Conservation (phyloP, 352 stramenopile species). For the Globisporangium recalcitrans region DNA sequence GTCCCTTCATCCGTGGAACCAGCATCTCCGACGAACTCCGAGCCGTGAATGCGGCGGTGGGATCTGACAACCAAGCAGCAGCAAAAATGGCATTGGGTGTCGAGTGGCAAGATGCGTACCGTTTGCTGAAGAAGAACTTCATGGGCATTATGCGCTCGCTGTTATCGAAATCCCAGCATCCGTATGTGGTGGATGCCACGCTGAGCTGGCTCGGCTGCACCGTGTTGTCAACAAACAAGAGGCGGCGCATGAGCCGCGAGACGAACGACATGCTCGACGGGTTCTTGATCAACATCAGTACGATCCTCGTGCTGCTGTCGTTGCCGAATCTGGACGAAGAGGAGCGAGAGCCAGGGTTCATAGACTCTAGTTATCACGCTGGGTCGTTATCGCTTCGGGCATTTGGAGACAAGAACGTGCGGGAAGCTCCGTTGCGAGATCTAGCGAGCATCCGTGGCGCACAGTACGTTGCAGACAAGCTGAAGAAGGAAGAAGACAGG, state of each 20-base stretch:
- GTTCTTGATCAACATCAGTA: slow-evolving; percentile 61
- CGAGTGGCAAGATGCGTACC: slow-evolving; percentile 50
- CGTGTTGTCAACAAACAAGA: slow-evolving; percentile 40
- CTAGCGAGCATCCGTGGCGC: slow-evolving; percentile 10
- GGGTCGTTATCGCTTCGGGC: slow-evolving; percentile 39
- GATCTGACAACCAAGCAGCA: slow-evolving; percentile 19
- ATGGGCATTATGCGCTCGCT: slow-evolving; percentile 32
- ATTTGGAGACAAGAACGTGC: slow-evolving; percentile 26
- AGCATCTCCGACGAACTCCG: slow-evolving; percentile 59
- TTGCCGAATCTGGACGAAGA: slow-evolving; percentile 31
- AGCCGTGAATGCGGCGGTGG: slow-evolving; percentile 37
- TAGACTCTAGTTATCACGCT: slow-evolving; percentile 57
- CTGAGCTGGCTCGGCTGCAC: slow-evolving; percentile 49
- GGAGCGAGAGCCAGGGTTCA: slow-evolving; percentile 16
- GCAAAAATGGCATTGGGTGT: slow-evolving; percentile 28
- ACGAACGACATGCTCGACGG: slow-evolving; percentile 54
- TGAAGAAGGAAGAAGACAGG: slow-evolving; percentile 15
- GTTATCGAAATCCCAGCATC: slow-evolving; percentile 32
- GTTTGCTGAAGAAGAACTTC: slow-evolving; percentile 23
- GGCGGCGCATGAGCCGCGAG: slow-evolving; percentile 40
- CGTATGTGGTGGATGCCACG: slow-evolving; percentile 53
- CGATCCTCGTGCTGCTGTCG: slow-evolving; percentile 37
- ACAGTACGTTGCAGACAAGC: slow-evolving; percentile 11
- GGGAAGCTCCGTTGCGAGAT: slow-evolving; percentile 17
- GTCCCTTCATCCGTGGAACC: slow-evolving; percentile 57